Conservation (phyloP, 1,284 basidiomycete genomes). For the Boletus sp. region DNA sequence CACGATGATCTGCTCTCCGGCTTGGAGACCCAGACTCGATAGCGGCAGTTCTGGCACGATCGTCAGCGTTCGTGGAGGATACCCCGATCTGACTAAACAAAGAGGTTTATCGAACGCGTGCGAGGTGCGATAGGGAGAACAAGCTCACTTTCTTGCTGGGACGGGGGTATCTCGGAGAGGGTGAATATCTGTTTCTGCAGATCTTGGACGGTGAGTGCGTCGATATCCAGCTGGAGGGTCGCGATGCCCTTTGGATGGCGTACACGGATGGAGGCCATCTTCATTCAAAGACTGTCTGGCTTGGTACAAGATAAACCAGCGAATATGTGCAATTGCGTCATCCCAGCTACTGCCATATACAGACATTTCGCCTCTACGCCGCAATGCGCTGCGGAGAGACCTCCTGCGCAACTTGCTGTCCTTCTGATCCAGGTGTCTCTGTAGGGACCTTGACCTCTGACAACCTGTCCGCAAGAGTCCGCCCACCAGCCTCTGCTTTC, state of each 20-base stretch:
- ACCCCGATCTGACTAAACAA: conserved; percentile 74
- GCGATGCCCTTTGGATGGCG: conserved; percentile 79
- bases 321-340: conserved; percentile 17
- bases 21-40: conserved; percentile 68
- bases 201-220: conserved; percentile 62
- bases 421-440: conserved; percentile 8
- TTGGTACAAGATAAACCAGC: no score
- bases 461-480: conserved; percentile 20
- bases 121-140: conserved; percentile 1
- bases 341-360: conserved; percentile 9
- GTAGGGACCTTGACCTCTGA: conserved; percentile 19
- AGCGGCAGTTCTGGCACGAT: conserved; percentile 69
- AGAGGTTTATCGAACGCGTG: background rate
- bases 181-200: conserved; percentile 69
- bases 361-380: conserved; percentile 4
- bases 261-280: conserved; percentile 67
- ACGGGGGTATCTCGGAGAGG: conserved; percentile 67
- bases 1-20: conserved; percentile 83
- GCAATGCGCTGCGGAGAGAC: conserved; percentile 6
- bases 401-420: background rate
- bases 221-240: conserved; percentile 68
- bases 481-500: conserved; percentile 24
- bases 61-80: conserved; percentile 73
- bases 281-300: no score
- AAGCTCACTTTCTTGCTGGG: conserved; percentile 70